These are phyloP conservation scores for Calonectria leucothoes DNA, from an alignment of 2,329 filamentous ascomycete species.

Conservation along the genomic window DNA sequence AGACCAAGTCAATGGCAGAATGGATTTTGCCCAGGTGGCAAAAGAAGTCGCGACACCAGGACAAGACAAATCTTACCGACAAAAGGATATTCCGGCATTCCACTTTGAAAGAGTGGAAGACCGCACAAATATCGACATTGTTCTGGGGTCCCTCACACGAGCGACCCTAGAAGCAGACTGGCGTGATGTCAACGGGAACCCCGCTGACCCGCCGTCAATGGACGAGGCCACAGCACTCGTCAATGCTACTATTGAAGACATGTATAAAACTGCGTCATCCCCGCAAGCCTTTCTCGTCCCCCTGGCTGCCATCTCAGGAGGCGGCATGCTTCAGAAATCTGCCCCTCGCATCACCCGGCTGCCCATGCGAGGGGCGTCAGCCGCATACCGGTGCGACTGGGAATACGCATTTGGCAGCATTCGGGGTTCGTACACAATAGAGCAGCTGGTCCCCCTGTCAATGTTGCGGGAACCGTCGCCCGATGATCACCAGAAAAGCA, in stretches of 20 bases:
- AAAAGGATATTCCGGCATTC: constrained; percentile 40
- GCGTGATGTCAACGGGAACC: constrained; percentile 60
- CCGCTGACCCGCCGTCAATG: constrained; percentile 55
- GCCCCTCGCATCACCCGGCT: constrained; percentile 55
- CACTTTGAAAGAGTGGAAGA: constrained; percentile 54
- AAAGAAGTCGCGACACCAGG: constrained; percentile 26
- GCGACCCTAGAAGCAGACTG: constrained; percentile 63
- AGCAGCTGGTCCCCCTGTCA: constrained; percentile 57
- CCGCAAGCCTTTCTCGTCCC: constrained; percentile 70
- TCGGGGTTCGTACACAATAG: constrained; percentile 64
- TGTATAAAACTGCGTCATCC: constrained; percentile 61
- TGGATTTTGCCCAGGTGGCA: constrained; percentile 34
- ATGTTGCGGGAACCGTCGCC: constrained; percentile 52
- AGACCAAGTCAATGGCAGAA: constrained; percentile 13
- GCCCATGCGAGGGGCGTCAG: constrained; percentile 54
- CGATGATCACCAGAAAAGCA: constrained; percentile 29
- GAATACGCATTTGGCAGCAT: constrained; percentile 66
- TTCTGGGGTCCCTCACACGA: constrained; percentile 66
- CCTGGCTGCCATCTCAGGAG: constrained; percentile 67
- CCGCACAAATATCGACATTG: constrained; percentile 66
- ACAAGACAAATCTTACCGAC: constrained; percentile 9
- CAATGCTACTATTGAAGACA: constrained; percentile 63
- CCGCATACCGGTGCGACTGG: constrained; percentile 65
- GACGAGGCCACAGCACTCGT: constrained; percentile 67
- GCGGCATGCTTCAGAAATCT: constrained; percentile 60